Base-by-base conservation (phyloP, 2,329 filamentous ascomycete species). In the Simplicillium aogashimaense region DNA sequence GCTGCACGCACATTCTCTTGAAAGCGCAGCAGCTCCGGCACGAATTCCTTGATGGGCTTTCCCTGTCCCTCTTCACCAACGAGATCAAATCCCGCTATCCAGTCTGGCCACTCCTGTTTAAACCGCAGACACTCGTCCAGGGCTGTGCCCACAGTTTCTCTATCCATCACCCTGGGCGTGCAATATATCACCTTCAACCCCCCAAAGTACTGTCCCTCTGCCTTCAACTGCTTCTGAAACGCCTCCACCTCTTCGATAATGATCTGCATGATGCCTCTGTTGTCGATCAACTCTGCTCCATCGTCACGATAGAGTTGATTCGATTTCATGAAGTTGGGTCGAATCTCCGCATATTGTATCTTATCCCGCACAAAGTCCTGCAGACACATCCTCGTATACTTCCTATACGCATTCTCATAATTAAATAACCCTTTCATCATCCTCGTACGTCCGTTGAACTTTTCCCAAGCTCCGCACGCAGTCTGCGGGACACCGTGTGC, bases 401-500 rank as follows among this genome's bases (percentile, higher is more conserved):
- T 64, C 36, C 65, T 63, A 51, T 78, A 84, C 3, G 78, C 77
- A 3, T 64, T 67, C 52, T 77, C 70, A 48, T 84, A 84, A 53
- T 81, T 81, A 50, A 84, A 72, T 0, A 86, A 63, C 0, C 81
- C 81, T 52, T 86, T 85, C 70, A 85, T 83, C 63, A 81, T 81
- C 37, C 78, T 70, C 3, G 81, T 86, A 4, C 79, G 70, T 37
- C 72, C 70, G 47, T 84, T 83, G 57, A 87, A 88, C 49, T 70
- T 71, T 42, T 68, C 63, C 74, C 74, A 78, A 7, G 70, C 67
- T 7, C 72, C 73, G 39, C 13, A 59, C 12, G 63, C 57, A 7
- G 70, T 74, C 45, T 75, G 71, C 2, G 63, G 53, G 32, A 59
- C 50, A 25, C 66, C 61, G 49, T 83, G 71, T 0, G 76, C 69